Percentiles rank a stretch among this genome's conserved stretches.
phyloP scores from a whole-genome alignment of 2,329 filamentous ascomycete genomes.

The Mollisiaceae sp. region DNA sequence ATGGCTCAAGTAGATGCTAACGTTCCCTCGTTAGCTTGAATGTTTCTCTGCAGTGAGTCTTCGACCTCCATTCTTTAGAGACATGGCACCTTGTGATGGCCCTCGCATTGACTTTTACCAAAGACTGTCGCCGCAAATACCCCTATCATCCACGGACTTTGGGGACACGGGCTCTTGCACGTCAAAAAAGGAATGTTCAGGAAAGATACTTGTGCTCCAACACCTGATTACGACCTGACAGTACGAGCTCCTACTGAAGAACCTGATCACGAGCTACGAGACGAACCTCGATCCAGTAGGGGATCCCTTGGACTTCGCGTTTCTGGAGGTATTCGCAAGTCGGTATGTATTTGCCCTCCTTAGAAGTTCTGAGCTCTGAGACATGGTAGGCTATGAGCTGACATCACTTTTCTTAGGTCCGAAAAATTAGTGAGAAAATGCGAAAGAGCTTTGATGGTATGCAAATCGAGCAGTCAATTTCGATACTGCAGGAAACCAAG shows the following conservation, averaged over 20 bases:
- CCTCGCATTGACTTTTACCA: background rate
- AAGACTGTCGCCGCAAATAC: slow-evolving; percentile 35
- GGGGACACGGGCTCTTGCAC: slow-evolving; percentile 27
- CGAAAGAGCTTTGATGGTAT: slow-evolving; percentile 1
- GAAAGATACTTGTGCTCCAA: slow-evolving; percentile 10
- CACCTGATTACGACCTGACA: slow-evolving; percentile 17
- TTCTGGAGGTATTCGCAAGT: slow-evolving; percentile 9
- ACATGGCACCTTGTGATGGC: background rate
- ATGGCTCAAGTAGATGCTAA: slow-evolving; percentile 1
- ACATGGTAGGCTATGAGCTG: too few relatives aligned
- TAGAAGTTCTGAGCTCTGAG: background rate
- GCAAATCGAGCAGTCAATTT: background rate
- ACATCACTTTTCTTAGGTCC: background rate
- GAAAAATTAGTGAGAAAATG: slow-evolving; percentile 6
- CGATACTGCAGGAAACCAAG: background rate
- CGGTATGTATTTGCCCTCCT: slow-evolving; percentile 4
- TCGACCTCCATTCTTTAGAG: background rate
- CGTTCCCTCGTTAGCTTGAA: slow-evolving; percentile 27
- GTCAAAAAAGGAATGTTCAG: slow-evolving; percentile 23
- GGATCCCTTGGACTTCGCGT: slow-evolving; percentile 3
- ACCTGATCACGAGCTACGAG: background rate
- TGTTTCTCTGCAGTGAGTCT: slow-evolving; percentile 30
- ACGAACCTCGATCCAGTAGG: slow-evolving; percentile 2
- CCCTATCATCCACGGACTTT: slow-evolving; percentile 34
- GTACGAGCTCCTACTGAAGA: slow-evolving; percentile 12